Evolutionary conservation across 345 rosid genomes (phyloP), one percentile per base, ranked within the genome.

Genomic region (Brassica carinata): DNA sequence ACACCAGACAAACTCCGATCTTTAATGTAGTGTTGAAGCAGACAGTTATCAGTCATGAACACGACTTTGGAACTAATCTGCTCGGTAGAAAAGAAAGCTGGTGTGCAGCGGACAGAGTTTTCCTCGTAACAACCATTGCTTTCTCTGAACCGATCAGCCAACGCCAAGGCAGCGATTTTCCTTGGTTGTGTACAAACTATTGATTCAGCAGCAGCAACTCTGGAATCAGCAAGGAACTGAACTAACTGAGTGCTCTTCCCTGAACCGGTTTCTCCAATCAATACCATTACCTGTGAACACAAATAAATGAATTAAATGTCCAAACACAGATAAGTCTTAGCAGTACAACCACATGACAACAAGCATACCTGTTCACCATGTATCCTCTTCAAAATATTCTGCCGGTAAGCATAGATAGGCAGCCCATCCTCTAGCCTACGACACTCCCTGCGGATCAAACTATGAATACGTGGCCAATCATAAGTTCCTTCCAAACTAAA

Each of bases 261-360:
- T 6, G 97, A 94, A 79, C 98, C 98, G 33, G 98, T 94, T 87
- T 94, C 97, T 81, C 98, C 98, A 80, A 87, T 85, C 89, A 94
- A 85, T 6, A 94, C 94, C 79, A 64, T 85, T 69, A 91, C 62
- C 98, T 94, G 89, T 31, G 13, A 43, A 84, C 55, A 77, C 67
- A 61, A 7, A 23, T 23, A 23, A 23, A 23, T 23, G 26, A 23
- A 23, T 23, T 23, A 23, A 23, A 23, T 23, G 26, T 23, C 8
- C 29, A 10, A 72, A 51, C n/a, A 14, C 34, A 26, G 5, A 67
- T 0, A 64, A 63, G 2, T 17, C 62, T 40, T 67, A 34, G 53
- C 61, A 19, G 69, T 43, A n/a, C 77, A 18, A 73, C 34, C 7
- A 73, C 10, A 67, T 48, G 51, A 84, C 8, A 63, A 14, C 26